These are phyloP conservation scores for Pseudogymnoascus sp. DNA, from an alignment of 2,329 filamentous ascomycete genomes.

Conservation along the genomic window DNA sequence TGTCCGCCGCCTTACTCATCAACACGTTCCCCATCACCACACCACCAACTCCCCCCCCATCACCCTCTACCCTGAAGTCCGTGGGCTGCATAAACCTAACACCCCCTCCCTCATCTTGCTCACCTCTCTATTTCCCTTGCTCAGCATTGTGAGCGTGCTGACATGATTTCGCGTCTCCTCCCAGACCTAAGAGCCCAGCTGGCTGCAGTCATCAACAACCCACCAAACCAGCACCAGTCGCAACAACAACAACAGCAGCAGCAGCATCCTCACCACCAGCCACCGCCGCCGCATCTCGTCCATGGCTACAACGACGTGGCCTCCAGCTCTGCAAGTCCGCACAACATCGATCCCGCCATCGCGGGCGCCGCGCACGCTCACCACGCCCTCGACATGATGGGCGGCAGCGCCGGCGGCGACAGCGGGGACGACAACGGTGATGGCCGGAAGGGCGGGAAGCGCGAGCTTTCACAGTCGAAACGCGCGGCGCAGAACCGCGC, in stretches of 20 bases:
- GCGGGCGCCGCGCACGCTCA: constrained; percentile 16
- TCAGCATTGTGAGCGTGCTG: constrained; percentile 16
- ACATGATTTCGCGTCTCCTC: constrained; percentile 22
- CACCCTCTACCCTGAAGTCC: not conserved
- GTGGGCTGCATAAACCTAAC: not conserved
- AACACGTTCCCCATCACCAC: not conserved
- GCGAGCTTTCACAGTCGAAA: constrained; percentile 91
- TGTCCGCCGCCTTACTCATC: not conserved
- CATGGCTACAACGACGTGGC: constrained; percentile 27
- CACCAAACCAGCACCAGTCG: constrained; percentile 9
- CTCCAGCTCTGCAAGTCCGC: constrained; percentile 25
- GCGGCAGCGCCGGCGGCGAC: constrained; percentile 22
- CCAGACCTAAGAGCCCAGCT: constrained; percentile 30
- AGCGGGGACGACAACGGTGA: constrained; percentile 31
- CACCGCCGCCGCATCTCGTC: constrained; percentile 12
- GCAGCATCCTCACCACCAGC: constrained; percentile 13
- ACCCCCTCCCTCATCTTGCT: not conserved
- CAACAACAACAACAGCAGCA: constrained; percentile 14
- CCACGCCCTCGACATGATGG: constrained; percentile 21
- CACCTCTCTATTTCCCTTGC: not conserved
- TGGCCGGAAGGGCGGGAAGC: constrained; percentile 66
- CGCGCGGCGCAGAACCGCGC: constrained; percentile 93
- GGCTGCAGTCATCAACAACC: constrained; percentile 24
- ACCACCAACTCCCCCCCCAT: not conserved
- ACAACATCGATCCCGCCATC: constrained; percentile 30